Evolutionary conservation across 345 rosid genomes (phyloP).

Genomic region (Pelargonium nanum): DNA sequence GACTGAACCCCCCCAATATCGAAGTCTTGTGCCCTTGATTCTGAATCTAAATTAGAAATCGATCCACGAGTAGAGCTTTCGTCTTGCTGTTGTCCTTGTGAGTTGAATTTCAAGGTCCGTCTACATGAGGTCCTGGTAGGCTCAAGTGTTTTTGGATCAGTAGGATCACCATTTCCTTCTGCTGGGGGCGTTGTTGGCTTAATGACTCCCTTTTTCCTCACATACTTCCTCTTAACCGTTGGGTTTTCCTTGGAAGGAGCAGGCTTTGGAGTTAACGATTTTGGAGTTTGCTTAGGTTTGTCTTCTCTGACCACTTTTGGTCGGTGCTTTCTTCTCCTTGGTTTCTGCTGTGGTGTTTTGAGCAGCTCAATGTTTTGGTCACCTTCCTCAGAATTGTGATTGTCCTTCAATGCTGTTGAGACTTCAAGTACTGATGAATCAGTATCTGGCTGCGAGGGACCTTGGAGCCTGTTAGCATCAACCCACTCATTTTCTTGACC

Average conservation of each 20-base stretch:
- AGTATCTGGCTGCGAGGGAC: slow-evolving; percentile 10
- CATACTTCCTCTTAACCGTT: slow-evolving; percentile 47
- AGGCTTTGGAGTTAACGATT: slow-evolving; percentile 24
- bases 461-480: slow-evolving; percentile 10
- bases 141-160: slow-evolving; percentile 14
- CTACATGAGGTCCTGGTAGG: slow-evolving; percentile 39
- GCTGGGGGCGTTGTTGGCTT: slow-evolving; percentile 19
- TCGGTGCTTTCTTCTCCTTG: slow-evolving; percentile 72
- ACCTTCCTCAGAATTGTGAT: slow-evolving; percentile 26
- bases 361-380: slow-evolving; percentile 16
- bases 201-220: slow-evolving; percentile 22
- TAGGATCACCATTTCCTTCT: slow-evolving; percentile 24
- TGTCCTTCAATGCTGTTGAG: slow-evolving; percentile 13
- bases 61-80: slow-evolving; percentile 13
- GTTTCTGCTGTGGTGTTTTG: slow-evolving; percentile 56
- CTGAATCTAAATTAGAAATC: slow-evolving; percentile 11
- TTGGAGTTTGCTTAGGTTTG: slow-evolving; percentile 33
- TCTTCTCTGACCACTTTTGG: slow-evolving; percentile 64
- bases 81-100: slow-evolving; percentile 14
- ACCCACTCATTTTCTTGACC: slow-evolving; percentile 10
- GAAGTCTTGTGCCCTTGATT: slow-evolving; percentile 13
- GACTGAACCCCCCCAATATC: slow-evolving; percentile 11
- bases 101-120: slow-evolving; percentile 43
- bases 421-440: slow-evolving; percentile 19
- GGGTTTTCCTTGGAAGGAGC: slow-evolving; percentile 24